Conservation (phyloP, 2,329 filamentous ascomycete species). For the Exophiala phaeomuriformis region DNA sequence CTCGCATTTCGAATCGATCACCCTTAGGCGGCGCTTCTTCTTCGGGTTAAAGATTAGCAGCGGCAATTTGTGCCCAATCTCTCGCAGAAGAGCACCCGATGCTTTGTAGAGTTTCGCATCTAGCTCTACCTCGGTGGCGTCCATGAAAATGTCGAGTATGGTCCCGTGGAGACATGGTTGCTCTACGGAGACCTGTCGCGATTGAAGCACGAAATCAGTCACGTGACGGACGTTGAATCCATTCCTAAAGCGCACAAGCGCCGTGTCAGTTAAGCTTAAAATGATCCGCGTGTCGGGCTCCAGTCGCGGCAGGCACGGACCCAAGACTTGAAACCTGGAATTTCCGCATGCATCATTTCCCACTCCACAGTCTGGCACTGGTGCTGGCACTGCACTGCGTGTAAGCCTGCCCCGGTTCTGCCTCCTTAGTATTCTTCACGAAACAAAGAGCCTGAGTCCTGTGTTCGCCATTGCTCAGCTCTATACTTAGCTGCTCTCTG, state of each 20-base stretch:
- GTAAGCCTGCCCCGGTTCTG: background rate
- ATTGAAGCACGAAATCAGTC: background rate
- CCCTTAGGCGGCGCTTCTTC: slow-evolving; percentile 13
- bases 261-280: slow-evolving; percentile 3
- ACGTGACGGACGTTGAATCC: background rate
- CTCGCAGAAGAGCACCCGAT: slow-evolving; percentile 38
- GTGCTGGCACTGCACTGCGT: background rate
- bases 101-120: slow-evolving; percentile 43
- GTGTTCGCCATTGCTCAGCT: background rate
- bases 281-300: background rate
- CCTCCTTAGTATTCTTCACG: background rate
- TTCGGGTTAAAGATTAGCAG: slow-evolving; percentile 31
- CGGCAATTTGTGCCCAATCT: slow-evolving; percentile 38
- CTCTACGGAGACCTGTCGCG: background rate
- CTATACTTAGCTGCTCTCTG: background rate
- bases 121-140: slow-evolving; percentile 37
- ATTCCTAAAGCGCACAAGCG: background rate
- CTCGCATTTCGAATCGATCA: slow-evolving; percentile 10
- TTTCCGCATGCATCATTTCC: background rate
- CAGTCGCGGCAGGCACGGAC: background rate
- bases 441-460: slow-evolving; percentile 3
- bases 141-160: slow-evolving; percentile 31
- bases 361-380: background rate
- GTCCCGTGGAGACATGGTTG: background rate
- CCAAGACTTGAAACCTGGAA: background rate